Evolutionary conservation across 257 asterid species (phyloP).

Genomic region (Solanum chilense): DNA sequence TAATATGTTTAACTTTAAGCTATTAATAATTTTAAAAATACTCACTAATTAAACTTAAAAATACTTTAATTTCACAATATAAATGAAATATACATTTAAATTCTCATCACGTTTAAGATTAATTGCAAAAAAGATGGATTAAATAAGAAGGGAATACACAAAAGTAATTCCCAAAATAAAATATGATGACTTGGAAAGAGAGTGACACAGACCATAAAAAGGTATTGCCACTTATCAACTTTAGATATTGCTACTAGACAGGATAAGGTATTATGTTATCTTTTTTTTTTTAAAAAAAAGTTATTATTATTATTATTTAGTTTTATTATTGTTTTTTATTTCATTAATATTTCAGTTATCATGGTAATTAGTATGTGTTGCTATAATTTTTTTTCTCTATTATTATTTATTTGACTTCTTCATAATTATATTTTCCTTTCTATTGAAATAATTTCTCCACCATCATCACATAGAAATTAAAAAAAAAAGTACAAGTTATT

Average conservation of each 20-base stretch:
- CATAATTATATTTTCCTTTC: neutral
- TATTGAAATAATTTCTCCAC: neutral
- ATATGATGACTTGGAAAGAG: neutral
- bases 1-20: rapidly evolving
- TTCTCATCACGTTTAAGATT: rapidly evolving
- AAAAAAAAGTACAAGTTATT: too few relatives aligned
- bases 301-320: neutral
- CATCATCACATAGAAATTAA: neutral
- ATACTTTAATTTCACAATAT: rapidly evolving
- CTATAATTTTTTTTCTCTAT: neutral
- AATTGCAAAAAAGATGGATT: too few relatives aligned
- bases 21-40: too few relatives aligned
- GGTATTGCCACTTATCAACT: neutral
- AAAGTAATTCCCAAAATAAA: neutral
- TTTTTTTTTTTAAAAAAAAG: too few relatives aligned
- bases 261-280: neutral
- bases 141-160: too few relatives aligned
- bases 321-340: neutral
- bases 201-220: neutral
- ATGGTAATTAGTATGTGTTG: neutral
- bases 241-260: neutral
- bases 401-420: neutral
- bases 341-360: neutral
- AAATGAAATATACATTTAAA: too few relatives aligned
- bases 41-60: too few relatives aligned